Evolutionary conservation across 169 alveolate genomes (phyloP).

Genomic region (Plasmodium inui): DNA sequence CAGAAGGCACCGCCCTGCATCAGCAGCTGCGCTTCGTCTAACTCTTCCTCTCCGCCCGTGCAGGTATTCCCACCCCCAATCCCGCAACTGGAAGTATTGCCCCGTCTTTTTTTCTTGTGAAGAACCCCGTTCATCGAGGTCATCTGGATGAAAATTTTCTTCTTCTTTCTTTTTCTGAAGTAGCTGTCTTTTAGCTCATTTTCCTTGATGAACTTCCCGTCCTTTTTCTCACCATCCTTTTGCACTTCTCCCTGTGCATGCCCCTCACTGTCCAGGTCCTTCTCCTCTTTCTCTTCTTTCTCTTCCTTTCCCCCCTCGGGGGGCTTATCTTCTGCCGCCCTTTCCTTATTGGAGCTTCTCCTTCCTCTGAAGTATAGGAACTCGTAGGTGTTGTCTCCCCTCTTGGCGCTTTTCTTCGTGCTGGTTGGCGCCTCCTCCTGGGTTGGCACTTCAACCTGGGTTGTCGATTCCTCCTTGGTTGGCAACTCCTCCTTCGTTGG

Average conservation of each 20-base stretch:
- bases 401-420: conserved; percentile 8
- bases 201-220: conserved; percentile 13
- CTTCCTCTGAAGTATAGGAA: conserved; percentile 45
- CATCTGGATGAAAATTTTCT: conserved; percentile 43
- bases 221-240: background rate
- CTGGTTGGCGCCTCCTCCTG: background rate
- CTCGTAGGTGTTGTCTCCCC: conserved; percentile 22
- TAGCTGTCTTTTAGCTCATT: conserved; percentile 28
- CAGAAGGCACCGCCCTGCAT: background rate
- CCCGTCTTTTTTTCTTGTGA: conserved; percentile 19
- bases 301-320: background rate
- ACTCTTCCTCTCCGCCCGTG: background rate
- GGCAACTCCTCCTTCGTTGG: background rate
- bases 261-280: background rate
- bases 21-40: background rate
- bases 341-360: conserved; percentile 8
- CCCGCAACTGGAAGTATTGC: background rate
- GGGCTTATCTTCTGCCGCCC: background rate
- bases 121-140: conserved; percentile 47
- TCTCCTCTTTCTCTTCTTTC: background rate
- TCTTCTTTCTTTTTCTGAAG: conserved; percentile 18
- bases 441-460: background rate
- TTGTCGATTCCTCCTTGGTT: background rate
- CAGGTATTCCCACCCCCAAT: background rate
- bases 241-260: background rate